Evolutionary conservation across 768 basidiomycete genomes (phyloP).

Genomic region (Candolleomyces aberdarensis): DNA sequence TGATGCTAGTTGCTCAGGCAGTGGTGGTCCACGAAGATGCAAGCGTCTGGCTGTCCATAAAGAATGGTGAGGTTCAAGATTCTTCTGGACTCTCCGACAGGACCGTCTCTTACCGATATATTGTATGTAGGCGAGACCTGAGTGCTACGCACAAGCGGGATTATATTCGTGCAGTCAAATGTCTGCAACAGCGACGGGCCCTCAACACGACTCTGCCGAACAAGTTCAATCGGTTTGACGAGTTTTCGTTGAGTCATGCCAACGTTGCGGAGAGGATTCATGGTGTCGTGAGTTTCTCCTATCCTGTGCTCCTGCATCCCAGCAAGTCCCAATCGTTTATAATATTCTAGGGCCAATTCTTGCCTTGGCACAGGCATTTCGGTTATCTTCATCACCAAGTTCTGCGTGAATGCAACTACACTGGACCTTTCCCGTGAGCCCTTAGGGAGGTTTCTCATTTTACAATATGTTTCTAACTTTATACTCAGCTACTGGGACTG

Average conservation of each 20-base stretch:
- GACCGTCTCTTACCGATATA: not conserved
- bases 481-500: conserved; percentile 7
- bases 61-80: not conserved
- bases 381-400: conserved; percentile 18
- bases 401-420: conserved; percentile 22
- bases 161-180: conserved; percentile 7
- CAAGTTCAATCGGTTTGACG: conserved; percentile 20
- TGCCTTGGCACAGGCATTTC: conserved; percentile 24
- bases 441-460: not conserved
- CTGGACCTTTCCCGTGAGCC: conserved; percentile 21
- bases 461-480: not conserved
- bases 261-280: conserved; percentile 18
- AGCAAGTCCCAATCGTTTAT: too few relatives aligned
- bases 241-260: conserved; percentile 20
- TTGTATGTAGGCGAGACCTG: not conserved
- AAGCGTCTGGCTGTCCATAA: not conserved
- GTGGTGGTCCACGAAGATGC: not conserved
- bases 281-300: conserved; percentile 16
- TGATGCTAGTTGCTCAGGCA: not conserved
- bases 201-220: not conserved
- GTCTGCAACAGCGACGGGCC: not conserved
- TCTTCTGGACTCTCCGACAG: not conserved
- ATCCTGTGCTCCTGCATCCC: not conserved
- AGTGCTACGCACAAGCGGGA: not conserved
- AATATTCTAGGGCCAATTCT: conserved; percentile 19